Evolutionary conservation across 345 rosid genomes (phyloP).

Genomic region (Xanthoceras sorbifolium): DNA sequence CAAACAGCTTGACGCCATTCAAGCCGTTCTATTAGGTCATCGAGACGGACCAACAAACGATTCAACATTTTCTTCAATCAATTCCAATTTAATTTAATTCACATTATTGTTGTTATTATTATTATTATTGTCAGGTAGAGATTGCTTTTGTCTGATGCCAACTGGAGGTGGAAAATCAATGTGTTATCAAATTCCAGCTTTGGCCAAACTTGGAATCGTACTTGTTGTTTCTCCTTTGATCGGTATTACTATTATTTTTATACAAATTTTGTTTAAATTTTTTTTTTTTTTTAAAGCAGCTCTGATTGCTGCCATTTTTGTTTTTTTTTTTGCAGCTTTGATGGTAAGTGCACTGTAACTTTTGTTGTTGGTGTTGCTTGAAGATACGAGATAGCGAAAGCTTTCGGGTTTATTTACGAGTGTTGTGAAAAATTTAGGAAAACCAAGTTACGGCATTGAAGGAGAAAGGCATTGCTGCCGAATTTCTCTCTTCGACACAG

Average conservation of each 20-base stretch:
- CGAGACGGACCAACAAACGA: not conserved
- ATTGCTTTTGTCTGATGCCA: constrained; percentile 97
- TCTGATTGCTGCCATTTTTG: not conserved
- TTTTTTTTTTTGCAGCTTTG: constrained; percentile 59
- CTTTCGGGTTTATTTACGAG: not conserved
- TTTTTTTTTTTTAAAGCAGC: not conserved
- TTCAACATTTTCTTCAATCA: not conserved
- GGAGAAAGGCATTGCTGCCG: constrained; percentile 91
- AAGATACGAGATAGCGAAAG: not conserved
- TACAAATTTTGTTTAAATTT: not conserved
- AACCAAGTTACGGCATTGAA: constrained; percentile 88
- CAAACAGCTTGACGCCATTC: constrained; percentile 86
- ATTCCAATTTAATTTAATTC: not conserved
- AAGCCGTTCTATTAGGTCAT: constrained; percentile 78
- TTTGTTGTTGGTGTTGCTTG: not conserved
- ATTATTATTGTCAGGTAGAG: constrained; percentile 50
- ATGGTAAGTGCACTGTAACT: constrained; percentile 57
- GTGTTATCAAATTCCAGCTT: constrained; percentile 95
- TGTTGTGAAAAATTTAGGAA: constrained; percentile 47
- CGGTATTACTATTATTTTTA: constrained; percentile 36
- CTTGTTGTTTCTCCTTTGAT: constrained; percentile 95
- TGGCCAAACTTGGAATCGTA: constrained; percentile 83
- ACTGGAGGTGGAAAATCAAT: constrained; percentile 98
- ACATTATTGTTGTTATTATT: not conserved
- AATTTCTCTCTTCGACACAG: constrained; percentile 87